A percentile compares a stretch with the other conserved stretches of the same genome.
Evolutionary conservation across 805 yeast genomes (phyloP).

Genomic region (Millerozyma acaciae): DNA sequence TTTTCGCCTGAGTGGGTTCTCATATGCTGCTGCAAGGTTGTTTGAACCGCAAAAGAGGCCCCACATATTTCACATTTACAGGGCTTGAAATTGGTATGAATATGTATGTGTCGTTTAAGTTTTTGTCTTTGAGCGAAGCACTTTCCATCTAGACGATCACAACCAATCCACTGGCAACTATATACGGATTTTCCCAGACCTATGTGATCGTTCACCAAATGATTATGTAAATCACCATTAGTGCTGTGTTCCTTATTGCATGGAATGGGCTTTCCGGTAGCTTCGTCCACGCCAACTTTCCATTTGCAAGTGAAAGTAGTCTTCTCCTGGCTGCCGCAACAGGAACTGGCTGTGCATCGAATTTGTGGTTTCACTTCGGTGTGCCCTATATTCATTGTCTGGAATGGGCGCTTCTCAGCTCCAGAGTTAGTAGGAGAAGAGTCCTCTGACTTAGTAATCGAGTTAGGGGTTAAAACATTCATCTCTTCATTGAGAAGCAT

Average conservation of each 20-base stretch:
- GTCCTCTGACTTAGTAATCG: constrained; percentile 5
- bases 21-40: constrained; percentile 75
- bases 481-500: neutral
- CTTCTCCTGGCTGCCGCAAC: constrained; percentile 14
- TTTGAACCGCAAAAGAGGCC: constrained; percentile 69
- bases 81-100: constrained; percentile 84
- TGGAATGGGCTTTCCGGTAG: constrained; percentile 24
- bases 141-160: constrained; percentile 56
- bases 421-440: constrained; percentile 7
- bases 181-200: constrained; percentile 70
- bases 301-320: constrained; percentile 43
- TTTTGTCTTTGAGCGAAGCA: constrained; percentile 83
- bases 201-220: constrained; percentile 64
- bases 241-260: constrained; percentile 52
- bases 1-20: constrained; percentile 87
- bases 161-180: constrained; percentile 73
- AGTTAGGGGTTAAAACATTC: constrained; percentile 9
- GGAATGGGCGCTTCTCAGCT: too few relatives aligned
- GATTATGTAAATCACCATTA: constrained; percentile 65
- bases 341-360: too few relatives aligned
- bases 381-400: too few relatives aligned
- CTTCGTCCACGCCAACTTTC: constrained; percentile 29
- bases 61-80: constrained; percentile 67
- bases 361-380: too few relatives aligned
- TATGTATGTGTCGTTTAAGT: constrained; percentile 77